A percentile compares a stretch with the other conserved stretches of the same genome.
Evolutionary conservation across 2,329 filamentous ascomycete species (phyloP).

Genomic region (Fusarium humuli): DNA sequence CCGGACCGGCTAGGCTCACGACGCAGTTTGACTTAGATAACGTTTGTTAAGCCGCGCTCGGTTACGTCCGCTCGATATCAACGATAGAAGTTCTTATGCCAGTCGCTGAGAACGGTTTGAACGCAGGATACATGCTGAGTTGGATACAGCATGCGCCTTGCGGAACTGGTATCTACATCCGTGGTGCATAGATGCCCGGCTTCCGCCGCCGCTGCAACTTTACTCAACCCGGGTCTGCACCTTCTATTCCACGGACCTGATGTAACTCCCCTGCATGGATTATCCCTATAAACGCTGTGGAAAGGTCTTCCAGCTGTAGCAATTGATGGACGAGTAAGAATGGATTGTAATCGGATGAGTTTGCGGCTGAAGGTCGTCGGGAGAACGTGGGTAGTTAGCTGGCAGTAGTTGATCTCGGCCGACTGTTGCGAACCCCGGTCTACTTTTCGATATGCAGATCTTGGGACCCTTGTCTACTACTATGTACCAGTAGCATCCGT

Average conservation of each 20-base stretch:
- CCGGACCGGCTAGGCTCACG: slow-evolving; percentile 38
- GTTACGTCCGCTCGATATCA: slow-evolving; percentile 39
- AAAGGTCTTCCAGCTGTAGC: background rate
- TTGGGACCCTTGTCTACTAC: slow-evolving; percentile 29
- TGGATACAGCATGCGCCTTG: slow-evolving; percentile 2
- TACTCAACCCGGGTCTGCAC: background rate
- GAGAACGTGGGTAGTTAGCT: slow-evolving; percentile 40
- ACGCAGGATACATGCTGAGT: slow-evolving; percentile 32
- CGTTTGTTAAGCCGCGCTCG: slow-evolving; percentile 31
- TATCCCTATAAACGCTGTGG: slow-evolving; percentile 23
- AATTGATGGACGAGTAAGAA: slow-evolving; percentile 1
- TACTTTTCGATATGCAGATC: slow-evolving; percentile 33
- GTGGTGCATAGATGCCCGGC: background rate
- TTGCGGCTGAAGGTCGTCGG: slow-evolving; percentile 30
- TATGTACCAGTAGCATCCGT: background rate
- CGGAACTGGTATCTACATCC: background rate
- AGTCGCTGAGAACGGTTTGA: slow-evolving; percentile 15
- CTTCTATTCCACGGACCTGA: slow-evolving; percentile 4
- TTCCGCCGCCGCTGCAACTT: slow-evolving; percentile 22
- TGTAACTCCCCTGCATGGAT: slow-evolving; percentile 25
- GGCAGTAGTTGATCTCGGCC: slow-evolving; percentile 31
- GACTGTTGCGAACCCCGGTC: slow-evolving; percentile 35
- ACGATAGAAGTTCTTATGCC: slow-evolving; percentile 24
- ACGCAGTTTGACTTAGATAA: slow-evolving; percentile 36
- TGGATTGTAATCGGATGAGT: slow-evolving; percentile 15